A percentile compares a stretch with the other conserved stretches of the same genome.
Conservation (phyloP, 768 basidiomycete species). For the Serendipita vermifera region DNA sequence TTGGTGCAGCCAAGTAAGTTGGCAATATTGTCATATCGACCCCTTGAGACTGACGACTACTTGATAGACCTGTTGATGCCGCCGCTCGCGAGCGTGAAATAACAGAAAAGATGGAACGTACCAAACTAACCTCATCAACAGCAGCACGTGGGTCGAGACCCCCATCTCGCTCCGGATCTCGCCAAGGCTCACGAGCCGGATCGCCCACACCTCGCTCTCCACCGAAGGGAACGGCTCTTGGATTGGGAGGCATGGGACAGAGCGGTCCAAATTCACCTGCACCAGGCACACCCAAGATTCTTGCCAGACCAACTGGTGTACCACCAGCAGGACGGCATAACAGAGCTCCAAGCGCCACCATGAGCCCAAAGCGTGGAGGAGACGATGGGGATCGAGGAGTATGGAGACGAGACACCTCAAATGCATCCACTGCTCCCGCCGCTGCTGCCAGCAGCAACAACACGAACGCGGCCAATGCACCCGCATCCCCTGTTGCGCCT, state of each 20-base stretch:
- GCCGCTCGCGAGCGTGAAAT: slow-evolving; percentile 63
- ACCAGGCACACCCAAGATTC: background rate
- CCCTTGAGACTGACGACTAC: slow-evolving; percentile 10
- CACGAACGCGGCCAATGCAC: slow-evolving; percentile 15
- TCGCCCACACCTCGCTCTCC: slow-evolving; percentile 1
- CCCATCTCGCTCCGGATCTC: background rate
- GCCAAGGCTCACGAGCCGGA: slow-evolving; percentile 2
- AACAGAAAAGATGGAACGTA: slow-evolving; percentile 53
- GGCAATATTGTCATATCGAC: slow-evolving; percentile 7
- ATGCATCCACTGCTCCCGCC: slow-evolving; percentile 24
- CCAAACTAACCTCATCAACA: slow-evolving; percentile 30
- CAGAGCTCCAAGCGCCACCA: slow-evolving; percentile 35
- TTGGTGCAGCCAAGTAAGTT: slow-evolving; percentile 69
- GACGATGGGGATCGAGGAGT: slow-evolving; percentile 19
- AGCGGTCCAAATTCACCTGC: slow-evolving; percentile 17
- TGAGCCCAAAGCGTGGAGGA: slow-evolving; percentile 21
- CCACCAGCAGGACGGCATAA: slow-evolving; percentile 19
- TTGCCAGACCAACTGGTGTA: background rate
- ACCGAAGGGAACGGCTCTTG: background rate
- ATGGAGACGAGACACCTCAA: slow-evolving; percentile 32
- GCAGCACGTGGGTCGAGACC: slow-evolving; percentile 18
- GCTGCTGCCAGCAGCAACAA: slow-evolving; percentile 14
- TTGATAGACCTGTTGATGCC: slow-evolving; percentile 68
- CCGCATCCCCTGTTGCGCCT: slow-evolving; percentile 9
- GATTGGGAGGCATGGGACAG: background rate